phyloP scores from a whole-genome alignment of 192 early-diverging fungal species.

The Funneliformis geosporum region DNA sequence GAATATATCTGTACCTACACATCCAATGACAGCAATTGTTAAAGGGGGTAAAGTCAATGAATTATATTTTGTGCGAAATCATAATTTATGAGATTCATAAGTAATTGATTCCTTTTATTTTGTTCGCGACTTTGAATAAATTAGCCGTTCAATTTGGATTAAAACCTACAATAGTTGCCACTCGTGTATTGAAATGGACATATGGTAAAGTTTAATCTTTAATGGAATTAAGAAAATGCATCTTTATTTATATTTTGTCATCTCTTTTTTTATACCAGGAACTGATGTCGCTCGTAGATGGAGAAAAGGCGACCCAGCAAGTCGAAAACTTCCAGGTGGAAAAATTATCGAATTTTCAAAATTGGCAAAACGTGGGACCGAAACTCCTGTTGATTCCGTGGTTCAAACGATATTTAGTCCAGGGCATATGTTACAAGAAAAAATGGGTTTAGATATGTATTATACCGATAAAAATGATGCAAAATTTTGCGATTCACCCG shows the following conservation, averaged over 20 bases:
- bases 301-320: neutral
- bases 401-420: neutral
- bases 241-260: neutral
- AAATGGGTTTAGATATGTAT: slow-evolving; percentile 12
- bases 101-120: neutral
- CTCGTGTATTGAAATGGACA: slow-evolving; percentile 16
- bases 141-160: slow-evolving; percentile 52
- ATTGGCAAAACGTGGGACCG: neutral
- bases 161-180: slow-evolving; percentile 35
- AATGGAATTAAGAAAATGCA: neutral
- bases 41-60: slow-evolving; percentile 34
- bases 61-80: neutral
- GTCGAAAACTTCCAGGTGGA: neutral
- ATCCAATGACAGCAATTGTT: slow-evolving; percentile 54
- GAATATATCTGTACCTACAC: slow-evolving; percentile 50
- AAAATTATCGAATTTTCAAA: neutral
- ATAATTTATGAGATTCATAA: neutral
- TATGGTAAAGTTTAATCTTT: neutral
- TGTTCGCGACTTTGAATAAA: neutral
- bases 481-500: neutral
- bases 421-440: neutral
- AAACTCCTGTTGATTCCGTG: neutral
- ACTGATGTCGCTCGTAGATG: neutral
- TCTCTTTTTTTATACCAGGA: neutral
- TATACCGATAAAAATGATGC: neutral